Percentiles rank a stretch among this genome's conserved stretches.
Conservation (phyloP, 768 basidiomycete genomes). For the Tylopilus cervinicoccineus region DNA sequence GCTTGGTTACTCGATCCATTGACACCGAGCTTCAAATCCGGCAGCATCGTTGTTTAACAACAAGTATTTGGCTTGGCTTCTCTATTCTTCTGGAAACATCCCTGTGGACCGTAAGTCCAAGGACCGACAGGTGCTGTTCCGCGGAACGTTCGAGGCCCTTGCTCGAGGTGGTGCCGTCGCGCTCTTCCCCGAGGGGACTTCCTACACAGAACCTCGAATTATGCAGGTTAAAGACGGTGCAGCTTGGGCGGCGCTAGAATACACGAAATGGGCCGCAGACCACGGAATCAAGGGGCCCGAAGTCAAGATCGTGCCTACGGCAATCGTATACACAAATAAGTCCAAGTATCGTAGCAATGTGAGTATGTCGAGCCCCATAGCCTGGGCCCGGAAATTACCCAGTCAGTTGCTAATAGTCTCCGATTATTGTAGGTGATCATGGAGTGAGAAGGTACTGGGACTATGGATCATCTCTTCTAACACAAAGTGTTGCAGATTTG, state of each 20-base stretch:
- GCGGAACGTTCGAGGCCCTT: conserved; percentile 85
- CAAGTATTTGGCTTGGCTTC: conserved; percentile 65
- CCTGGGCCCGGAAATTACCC: background rate
- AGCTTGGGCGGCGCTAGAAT: conserved; percentile 94
- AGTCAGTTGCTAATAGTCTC: conserved; percentile 13
- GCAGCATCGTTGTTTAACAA: conserved; percentile 77
- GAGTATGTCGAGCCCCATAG: conserved; percentile 36
- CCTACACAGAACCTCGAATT: conserved; percentile 90
- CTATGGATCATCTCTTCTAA: conserved; percentile 10
- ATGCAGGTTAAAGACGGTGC: conserved; percentile 93
- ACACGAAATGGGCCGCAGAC: conserved; percentile 70
- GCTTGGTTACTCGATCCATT: conserved; percentile 9
- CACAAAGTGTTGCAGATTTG: conserved; percentile 55
- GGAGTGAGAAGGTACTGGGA: conserved; percentile 45
- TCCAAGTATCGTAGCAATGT: conserved; percentile 91
- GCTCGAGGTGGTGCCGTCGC: conserved; percentile 80
- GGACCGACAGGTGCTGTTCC: conserved; percentile 85
- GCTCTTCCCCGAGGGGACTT: conserved; percentile 91
- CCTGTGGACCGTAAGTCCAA: conserved; percentile 94
- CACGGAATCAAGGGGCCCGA: conserved; percentile 42
- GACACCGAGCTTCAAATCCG: conserved; percentile 16
- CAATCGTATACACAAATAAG: conserved; percentile 95
- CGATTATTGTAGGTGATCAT: conserved; percentile 54
- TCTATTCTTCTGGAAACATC: conserved; percentile 92
- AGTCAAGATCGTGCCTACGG: conserved; percentile 72